phyloP scores from a whole-genome alignment of 306 rosid genomes.

The Lathyrus tuberosus region DNA sequence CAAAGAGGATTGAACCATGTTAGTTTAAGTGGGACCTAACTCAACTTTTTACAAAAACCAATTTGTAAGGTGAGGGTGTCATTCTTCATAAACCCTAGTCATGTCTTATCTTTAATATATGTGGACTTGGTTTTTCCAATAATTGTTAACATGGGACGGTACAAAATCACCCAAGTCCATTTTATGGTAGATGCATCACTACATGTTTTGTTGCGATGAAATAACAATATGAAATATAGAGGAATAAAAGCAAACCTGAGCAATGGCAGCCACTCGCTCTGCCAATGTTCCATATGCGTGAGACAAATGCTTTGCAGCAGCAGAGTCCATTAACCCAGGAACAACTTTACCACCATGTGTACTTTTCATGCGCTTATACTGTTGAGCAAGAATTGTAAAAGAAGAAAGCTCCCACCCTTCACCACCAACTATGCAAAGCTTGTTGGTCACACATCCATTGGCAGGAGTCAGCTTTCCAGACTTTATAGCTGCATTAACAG shows the following conservation, averaged over 20 bases:
- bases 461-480: conserved; percentile 82
- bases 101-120: too few species aligned
- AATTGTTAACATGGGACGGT: neutral
- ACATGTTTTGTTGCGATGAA: conserved; percentile 16
- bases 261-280: conserved; percentile 88
- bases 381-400: conserved; percentile 92
- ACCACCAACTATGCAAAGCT: conserved; percentile 75
- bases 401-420: conserved; percentile 93
- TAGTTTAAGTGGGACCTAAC: too few species aligned
- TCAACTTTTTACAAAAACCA: too few species aligned
- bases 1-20: too few species aligned
- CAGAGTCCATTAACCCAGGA: conserved; percentile 92
- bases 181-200: conserved; percentile 26
- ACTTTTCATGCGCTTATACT: conserved; percentile 86
- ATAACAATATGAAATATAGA: conserved; percentile 27
- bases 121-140: too few species aligned
- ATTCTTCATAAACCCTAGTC: too few species aligned
- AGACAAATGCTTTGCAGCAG: conserved; percentile 85
- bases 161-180: conserved; percentile 13
- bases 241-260: conserved; percentile 74
- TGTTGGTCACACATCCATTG: conserved; percentile 66
- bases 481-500: conserved; percentile 86
- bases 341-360: conserved; percentile 74
- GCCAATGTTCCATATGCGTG: conserved; percentile 85
- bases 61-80: too few species aligned